phyloP scores from a whole-genome alignment of 768 basidiomycete species.

The Clitopilus passeckerianus region DNA sequence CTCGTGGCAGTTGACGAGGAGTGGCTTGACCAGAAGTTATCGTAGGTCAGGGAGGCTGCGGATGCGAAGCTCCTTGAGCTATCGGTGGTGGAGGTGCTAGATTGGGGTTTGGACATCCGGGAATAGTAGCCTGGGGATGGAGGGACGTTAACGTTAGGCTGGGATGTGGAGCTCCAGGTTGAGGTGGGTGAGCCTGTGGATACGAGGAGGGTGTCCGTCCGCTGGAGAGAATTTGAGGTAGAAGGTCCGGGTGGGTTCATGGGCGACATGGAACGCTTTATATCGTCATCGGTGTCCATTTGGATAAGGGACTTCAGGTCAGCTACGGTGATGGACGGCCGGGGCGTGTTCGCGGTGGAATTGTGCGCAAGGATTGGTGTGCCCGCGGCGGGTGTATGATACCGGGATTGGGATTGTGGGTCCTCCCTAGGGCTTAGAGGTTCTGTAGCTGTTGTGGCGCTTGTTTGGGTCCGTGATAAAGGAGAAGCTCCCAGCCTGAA shows the following conservation, averaged over 20 bases:
- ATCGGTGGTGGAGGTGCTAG: slow-evolving; percentile 2
- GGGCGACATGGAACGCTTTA: slow-evolving; percentile 8
- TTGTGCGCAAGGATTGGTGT: neutral
- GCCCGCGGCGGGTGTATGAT: neutral
- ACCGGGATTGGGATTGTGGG: neutral
- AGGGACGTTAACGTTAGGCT: neutral
- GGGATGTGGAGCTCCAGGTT: slow-evolving; percentile 5
- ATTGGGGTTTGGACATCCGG: slow-evolving; percentile 6
- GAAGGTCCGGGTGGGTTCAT: neutral
- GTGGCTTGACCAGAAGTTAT: slow-evolving; percentile 61
- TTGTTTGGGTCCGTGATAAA: slow-evolving; percentile 6
- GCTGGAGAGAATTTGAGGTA: slow-evolving; percentile 3
- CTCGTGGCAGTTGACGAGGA: slow-evolving; percentile 18
- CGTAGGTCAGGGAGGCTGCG: slow-evolving; percentile 45
- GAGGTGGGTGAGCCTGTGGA: slow-evolving; percentile 6
- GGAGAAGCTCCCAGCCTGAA: slow-evolving; percentile 15
- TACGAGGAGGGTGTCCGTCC: neutral
- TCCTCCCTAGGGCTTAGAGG: neutral
- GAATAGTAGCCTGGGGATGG: slow-evolving; percentile 10
- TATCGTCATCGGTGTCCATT: slow-evolving; percentile 9
- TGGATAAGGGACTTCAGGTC: slow-evolving; percentile 7
- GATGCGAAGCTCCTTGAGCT: slow-evolving; percentile 21
- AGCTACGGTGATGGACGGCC: neutral
- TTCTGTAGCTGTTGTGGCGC: slow-evolving; percentile 1
- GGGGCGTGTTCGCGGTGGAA: neutral